Evolutionary conservation across 1,284 basidiomycete species (phyloP).

Genomic region (Volvariella surrecta): DNA sequence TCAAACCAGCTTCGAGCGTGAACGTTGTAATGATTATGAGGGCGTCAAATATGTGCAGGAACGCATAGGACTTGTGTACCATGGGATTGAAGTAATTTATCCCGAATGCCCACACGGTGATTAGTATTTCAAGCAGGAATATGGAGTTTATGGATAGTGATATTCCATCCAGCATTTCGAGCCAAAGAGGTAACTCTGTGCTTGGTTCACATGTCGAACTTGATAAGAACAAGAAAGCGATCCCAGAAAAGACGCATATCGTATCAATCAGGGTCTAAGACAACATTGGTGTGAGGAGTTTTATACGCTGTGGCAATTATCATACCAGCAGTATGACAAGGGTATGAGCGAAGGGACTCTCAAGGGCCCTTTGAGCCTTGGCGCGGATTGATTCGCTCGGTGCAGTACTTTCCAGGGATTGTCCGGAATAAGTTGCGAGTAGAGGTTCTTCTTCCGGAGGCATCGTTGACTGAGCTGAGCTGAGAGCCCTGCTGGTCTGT

Average conservation of each 20-base stretch:
- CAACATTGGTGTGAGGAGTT: too few relatives aligned
- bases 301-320: too few relatives aligned
- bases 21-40: slow-evolving; percentile 65
- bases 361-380: slow-evolving; percentile 23
- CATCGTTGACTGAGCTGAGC: too few relatives aligned
- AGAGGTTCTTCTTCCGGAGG: background rate
- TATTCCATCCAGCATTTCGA: slow-evolving; percentile 49
- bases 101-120: slow-evolving; percentile 59
- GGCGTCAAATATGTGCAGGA: slow-evolving; percentile 66
- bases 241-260: slow-evolving; percentile 56
- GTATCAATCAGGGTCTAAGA: slow-evolving; percentile 62
- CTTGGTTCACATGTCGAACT: slow-evolving; percentile 41
- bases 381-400: background rate
- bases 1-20: slow-evolving; percentile 57
- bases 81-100: slow-evolving; percentile 49
- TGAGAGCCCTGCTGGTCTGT: too few relatives aligned
- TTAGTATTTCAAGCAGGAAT: slow-evolving; percentile 71
- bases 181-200: slow-evolving; percentile 38
- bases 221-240: slow-evolving; percentile 57
- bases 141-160: slow-evolving; percentile 61
- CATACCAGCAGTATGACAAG: slow-evolving; percentile 51
- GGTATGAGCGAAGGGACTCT: slow-evolving; percentile 46
- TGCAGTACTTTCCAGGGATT: background rate
- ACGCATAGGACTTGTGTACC: slow-evolving; percentile 37
- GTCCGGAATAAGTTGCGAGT: background rate